phyloP scores from a whole-genome alignment of 1,139 yeast genomes.

The Starmera stellimalicola region DNA sequence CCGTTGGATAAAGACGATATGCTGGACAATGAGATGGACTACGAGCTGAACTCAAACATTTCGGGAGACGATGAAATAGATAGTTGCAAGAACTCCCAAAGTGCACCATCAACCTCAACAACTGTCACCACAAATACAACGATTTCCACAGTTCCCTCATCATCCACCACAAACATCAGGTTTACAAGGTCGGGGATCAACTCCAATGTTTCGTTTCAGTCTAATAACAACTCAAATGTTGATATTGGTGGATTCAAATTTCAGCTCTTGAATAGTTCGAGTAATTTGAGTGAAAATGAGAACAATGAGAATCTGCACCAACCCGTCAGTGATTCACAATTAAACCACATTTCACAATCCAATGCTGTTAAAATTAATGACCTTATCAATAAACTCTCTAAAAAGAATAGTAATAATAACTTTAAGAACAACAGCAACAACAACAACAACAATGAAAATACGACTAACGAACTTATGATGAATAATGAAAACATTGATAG shows the following conservation, averaged over 20 bases:
- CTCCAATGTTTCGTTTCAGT: constrained; percentile 2
- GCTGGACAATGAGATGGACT: constrained; percentile 5
- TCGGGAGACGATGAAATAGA: constrained; percentile 4
- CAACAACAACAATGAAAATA: not conserved
- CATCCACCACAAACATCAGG: constrained; percentile 1
- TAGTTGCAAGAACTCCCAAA: not conserved
- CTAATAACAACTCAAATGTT: constrained; percentile 2
- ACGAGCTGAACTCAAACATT: constrained; percentile 4
- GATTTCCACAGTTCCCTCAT: not conserved
- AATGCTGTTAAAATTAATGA: too few species aligned
- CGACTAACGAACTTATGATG: too few species aligned
- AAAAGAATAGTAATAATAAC: too few species aligned
- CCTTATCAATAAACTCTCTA: not conserved
- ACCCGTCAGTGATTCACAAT: too few species aligned
- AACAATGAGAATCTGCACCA: not conserved
- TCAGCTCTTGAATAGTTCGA: not conserved
- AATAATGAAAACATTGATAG: too few species aligned
- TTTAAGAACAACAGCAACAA: too few species aligned
- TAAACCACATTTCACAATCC: too few species aligned
- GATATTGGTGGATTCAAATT: not conserved
- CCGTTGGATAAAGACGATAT: constrained; percentile 3
- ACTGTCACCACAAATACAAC: not conserved
- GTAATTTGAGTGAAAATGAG: not conserved
- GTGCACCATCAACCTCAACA: not conserved
- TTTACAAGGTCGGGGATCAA: not conserved